Evolutionary conservation across 768 basidiomycete genomes (phyloP), one percentile per base, ranked within the genome.

Genomic region (Favolaschia claudopus): DNA sequence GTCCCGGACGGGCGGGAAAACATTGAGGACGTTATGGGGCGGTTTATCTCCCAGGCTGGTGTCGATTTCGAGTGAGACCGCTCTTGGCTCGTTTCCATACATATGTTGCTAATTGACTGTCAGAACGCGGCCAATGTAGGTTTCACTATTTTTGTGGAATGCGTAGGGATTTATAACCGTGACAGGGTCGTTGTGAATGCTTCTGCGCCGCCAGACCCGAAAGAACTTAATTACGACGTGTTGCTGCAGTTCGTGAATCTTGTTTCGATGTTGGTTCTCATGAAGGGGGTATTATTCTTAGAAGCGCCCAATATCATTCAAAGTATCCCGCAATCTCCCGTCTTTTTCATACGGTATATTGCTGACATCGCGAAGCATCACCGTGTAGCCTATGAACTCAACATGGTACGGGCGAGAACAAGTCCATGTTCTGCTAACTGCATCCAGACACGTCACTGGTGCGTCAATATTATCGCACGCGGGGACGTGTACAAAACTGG

Each of bases 91-190:
- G 43, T 38, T 24, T 52, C n/a, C n/a, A n/a, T n/a, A 43, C 37
- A 12, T 17, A 37, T n/a, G 39, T 31, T 34, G 33, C 28, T 67
- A 51, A 67, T 55, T 20, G 39, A 10, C 37, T 46, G 51, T 53
- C 55, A 94, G 93, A 75, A 95, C 93, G 50, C 84, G 91, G 64
- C 93, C 92, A 47, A 93, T 95, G 93, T 93, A 79, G 68, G 88
- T 78, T 28, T 24, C 19, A 20, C 32, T 31, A 4, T 25, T 32
- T 52, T 54, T 14, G 31, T 36, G 40, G 38, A 37, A 57, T 22
- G 32, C 17, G 36, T 48, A 34, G 51, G 53, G 33, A 62, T 55
- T 60, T 59, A 55, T 48, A 58, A 40, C 55, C 56, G 55, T 48
- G 63, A 59, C 62, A 94, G 92, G 89, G 89, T 95, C 22, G 87